Evolutionary conservation across 495 filamentous ascomycete genomes (phyloP).

Genomic region (Penicillium coffeae): DNA sequence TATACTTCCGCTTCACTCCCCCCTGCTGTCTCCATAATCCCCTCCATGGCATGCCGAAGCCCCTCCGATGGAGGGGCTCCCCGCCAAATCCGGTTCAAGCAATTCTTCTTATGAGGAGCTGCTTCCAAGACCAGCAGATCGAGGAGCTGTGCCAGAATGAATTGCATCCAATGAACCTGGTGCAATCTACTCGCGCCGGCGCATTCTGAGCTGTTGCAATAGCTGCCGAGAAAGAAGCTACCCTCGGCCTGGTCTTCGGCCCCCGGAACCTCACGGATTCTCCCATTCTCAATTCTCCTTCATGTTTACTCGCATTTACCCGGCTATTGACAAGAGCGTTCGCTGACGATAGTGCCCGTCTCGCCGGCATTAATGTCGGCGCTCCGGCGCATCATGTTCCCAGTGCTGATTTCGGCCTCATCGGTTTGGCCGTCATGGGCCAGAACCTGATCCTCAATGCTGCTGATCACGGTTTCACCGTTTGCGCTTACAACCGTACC

Average conservation of each 20-base stretch:
- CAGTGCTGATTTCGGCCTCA: slow-evolving; percentile 92
- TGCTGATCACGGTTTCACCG: slow-evolving; percentile 93
- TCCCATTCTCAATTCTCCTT: not conserved
- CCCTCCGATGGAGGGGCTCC: slow-evolving; percentile 1
- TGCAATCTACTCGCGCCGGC: not conserved
- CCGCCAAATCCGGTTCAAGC: not conserved
- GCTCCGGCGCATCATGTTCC: slow-evolving; percentile 52
- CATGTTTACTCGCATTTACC: slow-evolving; percentile 12
- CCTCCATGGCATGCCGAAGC: not conserved
- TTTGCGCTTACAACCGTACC: slow-evolving; percentile 97
- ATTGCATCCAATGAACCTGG: not conserved
- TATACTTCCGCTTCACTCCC: slow-evolving; percentile 7
- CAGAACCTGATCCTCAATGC: slow-evolving; percentile 99
- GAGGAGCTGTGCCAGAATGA: not conserved
- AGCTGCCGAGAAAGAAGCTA: not conserved
- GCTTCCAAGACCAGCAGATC: not conserved
- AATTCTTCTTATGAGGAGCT: slow-evolving; percentile 2
- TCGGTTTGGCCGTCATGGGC: slow-evolving; percentile 98
- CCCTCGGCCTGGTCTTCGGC: not conserved
- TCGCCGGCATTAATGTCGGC: slow-evolving; percentile 79
- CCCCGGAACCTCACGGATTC: slow-evolving; percentile 11
- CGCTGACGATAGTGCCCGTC: slow-evolving; percentile 75
- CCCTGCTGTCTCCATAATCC: not conserved
- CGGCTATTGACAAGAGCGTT: slow-evolving; percentile 40
- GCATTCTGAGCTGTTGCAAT: not conserved